Evolutionary conservation across 441 rosid species (phyloP).

Genomic region (Jatropha multifida): DNA sequence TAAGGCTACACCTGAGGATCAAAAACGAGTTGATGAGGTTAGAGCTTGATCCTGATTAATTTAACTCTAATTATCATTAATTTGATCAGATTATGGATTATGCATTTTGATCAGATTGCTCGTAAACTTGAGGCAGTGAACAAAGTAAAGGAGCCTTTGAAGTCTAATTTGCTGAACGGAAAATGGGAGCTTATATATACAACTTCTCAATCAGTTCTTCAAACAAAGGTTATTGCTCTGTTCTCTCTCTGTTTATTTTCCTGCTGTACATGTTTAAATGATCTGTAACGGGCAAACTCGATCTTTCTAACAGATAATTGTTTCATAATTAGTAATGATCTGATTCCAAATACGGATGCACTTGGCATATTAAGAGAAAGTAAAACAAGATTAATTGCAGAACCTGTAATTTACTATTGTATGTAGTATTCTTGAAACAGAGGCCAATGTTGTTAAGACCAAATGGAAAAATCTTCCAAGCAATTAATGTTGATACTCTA

Average conservation of each 20-base stretch:
- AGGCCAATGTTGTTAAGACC: slow-evolving; percentile 48
- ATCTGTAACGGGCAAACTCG: no score
- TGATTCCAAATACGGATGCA: not conserved
- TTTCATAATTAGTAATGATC: not conserved
- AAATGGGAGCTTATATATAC: slow-evolving; percentile 54
- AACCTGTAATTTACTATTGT: not conserved
- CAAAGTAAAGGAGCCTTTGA: slow-evolving; percentile 42
- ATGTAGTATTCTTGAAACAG: slow-evolving; percentile 20
- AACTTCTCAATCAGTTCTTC: slow-evolving; percentile 43
- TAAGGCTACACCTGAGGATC: slow-evolving; percentile 32
- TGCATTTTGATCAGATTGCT: slow-evolving; percentile 28
- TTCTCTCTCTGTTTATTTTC: not conserved
- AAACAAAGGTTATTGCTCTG: slow-evolving; percentile 33
- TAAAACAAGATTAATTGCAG: not conserved
- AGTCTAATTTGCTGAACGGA: slow-evolving; percentile 37
- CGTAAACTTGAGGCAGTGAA: slow-evolving; percentile 38
- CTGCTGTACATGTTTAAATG: no score
- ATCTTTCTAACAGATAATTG: not conserved
- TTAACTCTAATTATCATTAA: not conserved
- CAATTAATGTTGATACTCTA: slow-evolving; percentile 45
- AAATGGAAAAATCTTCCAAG: slow-evolving; percentile 56
- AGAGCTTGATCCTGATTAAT: not conserved
- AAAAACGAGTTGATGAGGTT: slow-evolving; percentile 48
- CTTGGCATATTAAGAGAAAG: not conserved
- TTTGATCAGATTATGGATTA: not conserved